phyloP scores from a whole-genome alignment of 106 monocot genomes.

The Dioscorea zingiberensis region DNA sequence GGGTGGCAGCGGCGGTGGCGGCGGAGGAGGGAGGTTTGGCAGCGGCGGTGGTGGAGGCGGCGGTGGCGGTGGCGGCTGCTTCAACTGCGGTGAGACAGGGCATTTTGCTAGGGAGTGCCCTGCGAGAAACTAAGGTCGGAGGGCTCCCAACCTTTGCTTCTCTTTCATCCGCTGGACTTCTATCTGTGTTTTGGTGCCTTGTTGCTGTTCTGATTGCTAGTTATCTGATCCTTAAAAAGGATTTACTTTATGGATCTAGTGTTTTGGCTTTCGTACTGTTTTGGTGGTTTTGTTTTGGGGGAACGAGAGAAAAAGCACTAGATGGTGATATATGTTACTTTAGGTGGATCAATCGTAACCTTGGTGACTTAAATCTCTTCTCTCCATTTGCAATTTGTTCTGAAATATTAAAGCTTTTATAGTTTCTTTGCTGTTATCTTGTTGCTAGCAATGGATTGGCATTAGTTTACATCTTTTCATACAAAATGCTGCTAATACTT shows the following conservation, averaged over 20 bases:
- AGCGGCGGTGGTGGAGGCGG: conserved; percentile 6
- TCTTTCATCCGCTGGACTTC: neutral
- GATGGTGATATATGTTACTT: too few species aligned
- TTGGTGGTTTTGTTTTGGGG: neutral
- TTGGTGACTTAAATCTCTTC: too few species aligned
- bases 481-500: too few species aligned
- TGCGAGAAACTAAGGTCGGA: neutral
- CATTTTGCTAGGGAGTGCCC: conserved; percentile 34
- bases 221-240: neutral
- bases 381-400: too few species aligned
- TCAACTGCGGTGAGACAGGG: conserved; percentile 17
- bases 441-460: too few species aligned
- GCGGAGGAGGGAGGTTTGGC: conserved; percentile 4
- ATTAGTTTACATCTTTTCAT: too few species aligned
- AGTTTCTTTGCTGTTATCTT: too few species aligned
- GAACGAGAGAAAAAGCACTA: neutral
- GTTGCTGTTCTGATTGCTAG: neutral
- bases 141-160: too few species aligned
- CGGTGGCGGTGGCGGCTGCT: conserved; percentile 13
- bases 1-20: conserved; percentile 2
- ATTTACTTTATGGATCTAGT: neutral
- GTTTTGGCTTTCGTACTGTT: neutral
- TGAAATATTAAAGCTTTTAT: too few species aligned
- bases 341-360: too few species aligned
- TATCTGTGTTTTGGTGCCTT: neutral